Evolutionary conservation across 2,329 filamentous ascomycete species (phyloP), one percentile per base, ranked within the genome.

Genomic region (Dactylonectria estremocensis): DNA sequence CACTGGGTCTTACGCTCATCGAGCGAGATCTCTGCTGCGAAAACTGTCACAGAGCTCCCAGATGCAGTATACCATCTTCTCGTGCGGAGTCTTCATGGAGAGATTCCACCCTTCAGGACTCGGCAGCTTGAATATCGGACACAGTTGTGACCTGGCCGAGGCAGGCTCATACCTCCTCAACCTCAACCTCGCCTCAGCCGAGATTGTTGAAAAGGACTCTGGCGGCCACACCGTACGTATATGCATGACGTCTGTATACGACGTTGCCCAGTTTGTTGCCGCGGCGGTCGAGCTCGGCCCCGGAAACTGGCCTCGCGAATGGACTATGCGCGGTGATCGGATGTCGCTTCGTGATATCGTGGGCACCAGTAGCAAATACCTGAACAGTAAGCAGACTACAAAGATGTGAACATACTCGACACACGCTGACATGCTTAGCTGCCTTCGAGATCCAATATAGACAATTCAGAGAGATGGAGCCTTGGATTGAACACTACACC

Each of bases 1-100:
- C 77, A 88, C 88, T 52, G 87, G 86, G 20, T 88, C 87, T 22
- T 50, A 68, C 14, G 74, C 73, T 1, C 82, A 83, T 11, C 83
- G 84, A n/a, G 90, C 90, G 2, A 81, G 91, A 6, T 82, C 84
- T 2, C 83, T 87, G 16, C 80, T 93, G 4, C 83, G 86, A 54
- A 84, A 89, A 55, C 90, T 88, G 78, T 79, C 83, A 14, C 77
- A 81, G 5, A 81, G 83, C 3, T 80, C 66, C 6, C 53, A 67
- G 5, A 92, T 95, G 82, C 85, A 87, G 48, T 93, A 87, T 68
- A 94, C 92, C 0, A 84, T 90, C 28, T 94, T 95, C 79, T 88
- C 90, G 0, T 95, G 93, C 72, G 93, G 93, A 20, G 80, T 94
- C 33, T 89, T 95, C 70, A 95, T 94, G 83, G 92, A 95, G 77